phyloP scores from a whole-genome alignment of 768 basidiomycete species.

The Boletus eberwhitei region DNA sequence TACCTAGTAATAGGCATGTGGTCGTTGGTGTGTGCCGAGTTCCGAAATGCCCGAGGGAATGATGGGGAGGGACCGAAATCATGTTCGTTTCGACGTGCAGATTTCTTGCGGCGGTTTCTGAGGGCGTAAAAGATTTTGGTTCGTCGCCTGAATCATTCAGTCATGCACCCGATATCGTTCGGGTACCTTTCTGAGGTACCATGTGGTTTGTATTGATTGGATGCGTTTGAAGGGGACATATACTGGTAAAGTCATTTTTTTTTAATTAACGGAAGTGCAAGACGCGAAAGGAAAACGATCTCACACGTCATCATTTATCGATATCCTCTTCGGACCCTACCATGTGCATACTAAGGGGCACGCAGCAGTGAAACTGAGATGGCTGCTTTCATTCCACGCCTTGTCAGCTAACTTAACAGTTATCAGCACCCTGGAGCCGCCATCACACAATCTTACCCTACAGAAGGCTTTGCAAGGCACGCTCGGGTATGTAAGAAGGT shows the following conservation, averaged over 20 bases:
- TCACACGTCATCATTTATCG: background rate
- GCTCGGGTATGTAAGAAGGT: background rate
- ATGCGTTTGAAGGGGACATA: background rate
- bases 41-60: slow-evolving; percentile 2
- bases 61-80: background rate
- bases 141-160: background rate
- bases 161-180: background rate
- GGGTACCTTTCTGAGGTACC: background rate
- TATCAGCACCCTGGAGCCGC: background rate
- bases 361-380: background rate
- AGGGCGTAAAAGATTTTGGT: background rate
- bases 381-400: background rate
- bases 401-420: background rate
- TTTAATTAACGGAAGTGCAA: background rate
- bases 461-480: background rate
- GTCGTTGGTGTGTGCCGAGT: background rate
- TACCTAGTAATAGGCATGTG: background rate
- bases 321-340: background rate
- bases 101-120: background rate
- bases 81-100: background rate
- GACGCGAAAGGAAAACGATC: slow-evolving; percentile 1
- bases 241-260: background rate
- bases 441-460: background rate
- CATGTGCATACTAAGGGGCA: slow-evolving; percentile 2
- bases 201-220: background rate